Base-by-base conservation (phyloP, 2,329 filamentous ascomycete genomes). In the Purpureocillium takamizusanense region DNA sequence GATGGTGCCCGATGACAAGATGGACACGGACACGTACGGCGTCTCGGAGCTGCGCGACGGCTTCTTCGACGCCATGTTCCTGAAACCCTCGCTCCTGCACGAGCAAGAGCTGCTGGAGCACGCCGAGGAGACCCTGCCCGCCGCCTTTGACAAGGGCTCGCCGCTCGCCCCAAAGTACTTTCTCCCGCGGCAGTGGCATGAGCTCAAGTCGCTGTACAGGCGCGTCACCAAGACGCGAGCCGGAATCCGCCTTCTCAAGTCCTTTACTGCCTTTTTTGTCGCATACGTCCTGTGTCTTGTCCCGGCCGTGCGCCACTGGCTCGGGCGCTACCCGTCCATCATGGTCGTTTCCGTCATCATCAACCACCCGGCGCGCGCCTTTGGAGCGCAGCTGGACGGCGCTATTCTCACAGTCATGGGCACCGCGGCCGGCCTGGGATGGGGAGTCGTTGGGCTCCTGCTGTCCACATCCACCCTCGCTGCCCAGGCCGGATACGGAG, bases 311-410 rank as follows among this genome's bases (percentile, higher is more conserved):
- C 60, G 61, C n/a, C 40, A 52, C n/a, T 73, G 66, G 64, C 58
- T 78, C 4, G 75, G 75, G 2, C 61, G 56, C 13, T 72, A 76
- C 46, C 63, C 62, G 44, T 78, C 76, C 46, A 65, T 78, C 42
- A 70, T 76, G 61, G 67, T 63, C 4, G 53, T 79, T 35, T 78
- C 74, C 3, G 60, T 69, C n/a, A 65, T 78, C 15, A 47, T 78
- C 33, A 78, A 78, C 41, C 75, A 79, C 46, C 64, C 75, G 3
- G 72, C 69, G 16, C 63, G 75, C 29, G 68, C 71, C 2, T 48
- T 78, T 37, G 75, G 75, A 6, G 67, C 72, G 11, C 74, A 79
- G 46, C 52, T 78, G 16, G 75, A 79, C 49, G 75, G 75, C 2
- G 55, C 67, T 4, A 39, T 74, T 31, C 53, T 73, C 15, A 77